Evolutionary conservation across 139 green algal species (phyloP).

Genomic region (Raphidocelis subcapitata): DNA sequence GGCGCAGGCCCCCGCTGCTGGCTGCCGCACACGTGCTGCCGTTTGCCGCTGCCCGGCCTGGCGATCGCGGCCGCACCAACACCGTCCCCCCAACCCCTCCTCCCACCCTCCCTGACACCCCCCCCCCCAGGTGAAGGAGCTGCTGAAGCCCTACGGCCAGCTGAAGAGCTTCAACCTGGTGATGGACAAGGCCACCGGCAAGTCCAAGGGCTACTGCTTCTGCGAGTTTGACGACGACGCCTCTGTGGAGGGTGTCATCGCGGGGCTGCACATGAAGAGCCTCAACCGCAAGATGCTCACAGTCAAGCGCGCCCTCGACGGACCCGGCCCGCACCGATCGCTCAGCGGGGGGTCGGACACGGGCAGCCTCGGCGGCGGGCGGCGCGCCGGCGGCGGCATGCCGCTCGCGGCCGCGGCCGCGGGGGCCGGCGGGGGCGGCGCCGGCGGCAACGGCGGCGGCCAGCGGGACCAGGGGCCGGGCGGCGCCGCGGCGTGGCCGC

Average conservation of each 20-base stretch:
- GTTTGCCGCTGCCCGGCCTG: no score
- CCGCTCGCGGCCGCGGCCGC: background rate
- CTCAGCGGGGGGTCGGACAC: background rate
- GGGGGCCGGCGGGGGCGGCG: background rate
- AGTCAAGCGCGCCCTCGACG: constrained; percentile 47
- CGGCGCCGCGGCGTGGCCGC: background rate
- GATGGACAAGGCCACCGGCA: constrained; percentile 82
- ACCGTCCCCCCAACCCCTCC: no score
- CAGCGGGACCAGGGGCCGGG: background rate
- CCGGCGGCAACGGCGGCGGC: background rate
- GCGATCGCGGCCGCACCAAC: no score
- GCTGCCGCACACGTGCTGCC: no score
- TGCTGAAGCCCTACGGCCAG: constrained; percentile 64
- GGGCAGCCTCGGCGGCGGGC: background rate
- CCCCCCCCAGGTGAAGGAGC: constrained; percentile 68
- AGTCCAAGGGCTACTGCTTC: constrained; percentile 86
- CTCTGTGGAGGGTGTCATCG: constrained; percentile 66
- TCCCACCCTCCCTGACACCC: background rate
- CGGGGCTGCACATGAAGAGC: constrained; percentile 59
- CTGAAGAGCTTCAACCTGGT: constrained; percentile 86
- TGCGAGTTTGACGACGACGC: constrained; percentile 72
- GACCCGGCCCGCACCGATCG: background rate
- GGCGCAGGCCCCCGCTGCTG: no score
- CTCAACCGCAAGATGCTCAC: constrained; percentile 66
- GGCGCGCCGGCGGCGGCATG: background rate